Evolutionary conservation across 139 green algal species (phyloP), one percentile per base, ranked within the genome.

Genomic region (Mesostigma viride): DNA sequence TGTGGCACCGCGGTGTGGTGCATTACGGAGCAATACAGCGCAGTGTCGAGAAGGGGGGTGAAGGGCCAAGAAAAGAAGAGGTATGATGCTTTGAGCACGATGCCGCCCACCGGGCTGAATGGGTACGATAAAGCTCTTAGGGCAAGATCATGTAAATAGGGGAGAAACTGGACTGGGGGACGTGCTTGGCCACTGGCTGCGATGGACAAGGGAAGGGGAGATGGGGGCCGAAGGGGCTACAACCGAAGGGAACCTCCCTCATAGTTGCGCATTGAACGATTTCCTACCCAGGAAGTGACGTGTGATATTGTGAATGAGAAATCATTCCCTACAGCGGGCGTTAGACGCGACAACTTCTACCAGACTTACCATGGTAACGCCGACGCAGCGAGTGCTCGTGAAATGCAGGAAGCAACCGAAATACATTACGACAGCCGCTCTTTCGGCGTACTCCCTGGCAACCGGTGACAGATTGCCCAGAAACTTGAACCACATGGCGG

Each of bases 301-400:
- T n/a, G n/a, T n/a, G n/a, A n/a, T n/a, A n/a, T n/a, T n/a, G n/a
- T n/a, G n/a, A n/a, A n/a, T n/a, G n/a, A n/a, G n/a, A n/a, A n/a
- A n/a, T n/a, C n/a, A n/a, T n/a, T n/a, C n/a, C n/a, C n/a, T n/a
- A n/a, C n/a, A n/a, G n/a, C n/a, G n/a, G n/a, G n/a, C n/a, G n/a
- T n/a, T n/a, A n/a, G n/a, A n/a, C n/a, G n/a, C n/a, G n/a, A n/a
- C n/a, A n/a, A n/a, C n/a, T n/a, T n/a, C n/a, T n/a, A n/a, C n/a
- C n/a, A 6, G 20, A 47, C 63, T 24, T 61, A 69, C 63, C 40
- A 71, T 67, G 58, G 67, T 73, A 27, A 73, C 67, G 22, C 61
- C 67, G 26, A 73, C 64, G 8, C 70, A 58, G 30, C 71, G 34
- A 58, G 44, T 73, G 35, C 1, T 60, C 35, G 35, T 64, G 34